Percentiles rank a stretch among this genome's conserved stretches.
These are phyloP conservation scores for Paecilomyces niveus DNA, from an alignment of 2,329 filamentous ascomycete genomes.

Conservation along the genomic window DNA sequence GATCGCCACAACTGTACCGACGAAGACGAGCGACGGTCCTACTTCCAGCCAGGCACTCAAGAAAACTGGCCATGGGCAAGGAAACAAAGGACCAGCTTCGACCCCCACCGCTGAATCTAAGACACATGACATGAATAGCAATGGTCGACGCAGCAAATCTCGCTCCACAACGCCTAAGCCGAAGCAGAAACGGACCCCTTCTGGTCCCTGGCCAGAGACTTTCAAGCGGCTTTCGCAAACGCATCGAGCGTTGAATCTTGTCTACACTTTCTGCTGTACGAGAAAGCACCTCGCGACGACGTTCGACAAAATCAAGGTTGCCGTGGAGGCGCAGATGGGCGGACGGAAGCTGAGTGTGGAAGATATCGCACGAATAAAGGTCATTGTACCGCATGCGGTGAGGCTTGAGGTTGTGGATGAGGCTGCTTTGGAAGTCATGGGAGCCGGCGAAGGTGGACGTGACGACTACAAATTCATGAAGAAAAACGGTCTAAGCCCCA, in stretches of 20 bases:
- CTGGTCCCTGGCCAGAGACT: conserved; percentile 63
- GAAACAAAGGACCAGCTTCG: not conserved
- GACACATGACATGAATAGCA: not conserved
- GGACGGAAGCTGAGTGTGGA: conserved; percentile 58
- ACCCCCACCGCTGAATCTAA: not conserved
- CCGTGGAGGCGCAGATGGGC: conserved; percentile 78
- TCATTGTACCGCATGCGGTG: conserved; percentile 68
- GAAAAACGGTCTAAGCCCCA: not conserved
- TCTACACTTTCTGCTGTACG: conserved; percentile 91
- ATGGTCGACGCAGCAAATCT: conserved; percentile 2
- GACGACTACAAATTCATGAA: conserved; percentile 12
- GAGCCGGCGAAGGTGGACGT: conserved; percentile 55
- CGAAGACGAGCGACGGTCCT: not conserved
- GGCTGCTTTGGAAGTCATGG: conserved; percentile 70
- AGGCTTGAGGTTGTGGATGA: conserved; percentile 84
- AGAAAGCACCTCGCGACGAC: conserved; percentile 89
- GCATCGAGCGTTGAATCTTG: conserved; percentile 79
- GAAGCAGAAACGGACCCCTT: conserved; percentile 12
- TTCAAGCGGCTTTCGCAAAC: conserved; percentile 68
- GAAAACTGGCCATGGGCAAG: not conserved
- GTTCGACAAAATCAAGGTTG: conserved; percentile 75
- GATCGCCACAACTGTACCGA: conserved; percentile 11
- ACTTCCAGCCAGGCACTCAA: not conserved
- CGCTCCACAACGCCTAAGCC: conserved; percentile 10
- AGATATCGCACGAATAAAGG: conserved; percentile 76